Evolutionary conservation across 2,329 filamentous ascomycete genomes (phyloP).

Genomic region (Biscogniauxia marginata): DNA sequence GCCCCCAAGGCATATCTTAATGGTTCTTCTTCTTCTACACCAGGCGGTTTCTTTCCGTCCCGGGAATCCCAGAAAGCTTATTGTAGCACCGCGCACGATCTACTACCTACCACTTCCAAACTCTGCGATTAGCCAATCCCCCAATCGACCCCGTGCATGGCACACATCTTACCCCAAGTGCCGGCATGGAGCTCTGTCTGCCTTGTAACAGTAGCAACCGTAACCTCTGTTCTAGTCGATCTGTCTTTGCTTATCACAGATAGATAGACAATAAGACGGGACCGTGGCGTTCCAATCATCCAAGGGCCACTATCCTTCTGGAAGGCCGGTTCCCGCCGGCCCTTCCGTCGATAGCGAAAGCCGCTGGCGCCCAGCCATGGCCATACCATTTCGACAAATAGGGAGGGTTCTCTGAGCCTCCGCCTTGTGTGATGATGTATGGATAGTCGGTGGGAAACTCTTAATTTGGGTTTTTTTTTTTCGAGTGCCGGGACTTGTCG

Average conservation of each 20-base stretch:
- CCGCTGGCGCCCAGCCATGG: background rate
- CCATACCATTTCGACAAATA: background rate
- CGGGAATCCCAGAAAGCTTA: background rate
- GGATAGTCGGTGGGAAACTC: no score
- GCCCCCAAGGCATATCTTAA: background rate
- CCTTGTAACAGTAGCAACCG: background rate
- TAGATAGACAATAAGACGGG: background rate
- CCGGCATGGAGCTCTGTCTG: background rate
- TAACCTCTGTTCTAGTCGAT: background rate
- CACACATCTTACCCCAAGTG: background rate
- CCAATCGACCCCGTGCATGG: background rate
- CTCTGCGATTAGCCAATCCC: background rate
- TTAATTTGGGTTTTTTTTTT: no score
- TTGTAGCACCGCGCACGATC: background rate
- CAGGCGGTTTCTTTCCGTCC: background rate
- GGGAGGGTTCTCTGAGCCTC: background rate
- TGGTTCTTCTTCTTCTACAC: background rate
- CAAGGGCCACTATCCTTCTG: background rate
- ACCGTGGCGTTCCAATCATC: background rate
- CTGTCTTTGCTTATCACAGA: background rate
- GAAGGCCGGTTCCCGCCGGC: background rate
- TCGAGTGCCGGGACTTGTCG: background rate
- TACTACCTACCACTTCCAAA: background rate
- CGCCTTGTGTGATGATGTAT: background rate
- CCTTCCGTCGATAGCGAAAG: background rate